Conservation (phyloP, 805 yeast species). For the Wickerhamiella hasegawae region DNA sequence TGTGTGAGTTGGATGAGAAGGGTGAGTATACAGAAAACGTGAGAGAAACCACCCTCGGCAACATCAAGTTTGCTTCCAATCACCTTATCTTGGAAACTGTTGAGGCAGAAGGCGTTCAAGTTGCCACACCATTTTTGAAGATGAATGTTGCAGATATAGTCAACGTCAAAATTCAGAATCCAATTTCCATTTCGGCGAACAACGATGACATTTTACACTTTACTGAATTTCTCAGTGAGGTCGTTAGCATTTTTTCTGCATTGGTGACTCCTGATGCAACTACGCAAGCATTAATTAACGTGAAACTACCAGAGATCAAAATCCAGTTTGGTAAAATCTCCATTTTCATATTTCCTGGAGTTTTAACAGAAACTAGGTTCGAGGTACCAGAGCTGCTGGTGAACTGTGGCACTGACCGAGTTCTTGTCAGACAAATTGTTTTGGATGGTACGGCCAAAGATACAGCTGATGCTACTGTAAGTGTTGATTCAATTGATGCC, state of each 20-base stretch:
- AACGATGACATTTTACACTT: background rate
- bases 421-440: background rate
- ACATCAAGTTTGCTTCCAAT: background rate
- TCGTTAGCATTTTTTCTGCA: background rate
- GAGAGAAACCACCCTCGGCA: background rate
- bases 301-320: conserved; percentile 11
- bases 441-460: background rate
- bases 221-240: background rate
- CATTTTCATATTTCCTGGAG: conserved; percentile 9
- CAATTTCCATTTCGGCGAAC: background rate
- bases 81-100: conserved; percentile 1
- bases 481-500: background rate
- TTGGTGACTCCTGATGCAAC: conserved; percentile 9
- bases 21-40: background rate
- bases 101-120: conserved; percentile 6
- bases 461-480: background rate
- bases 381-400: conserved; percentile 8
- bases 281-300: conserved; percentile 7
- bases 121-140: conserved; percentile 7
- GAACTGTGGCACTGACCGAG: conserved; percentile 2
- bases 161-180: conserved; percentile 1
- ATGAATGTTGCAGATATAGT: background rate
- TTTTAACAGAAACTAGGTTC: conserved; percentile 3
- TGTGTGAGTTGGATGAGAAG: background rate
- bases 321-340: conserved; percentile 9